A percentile compares a stretch with the other conserved stretches of the same genome.
phyloP scores from a whole-genome alignment of 257 asterid species.

The Verbena officinalis region DNA sequence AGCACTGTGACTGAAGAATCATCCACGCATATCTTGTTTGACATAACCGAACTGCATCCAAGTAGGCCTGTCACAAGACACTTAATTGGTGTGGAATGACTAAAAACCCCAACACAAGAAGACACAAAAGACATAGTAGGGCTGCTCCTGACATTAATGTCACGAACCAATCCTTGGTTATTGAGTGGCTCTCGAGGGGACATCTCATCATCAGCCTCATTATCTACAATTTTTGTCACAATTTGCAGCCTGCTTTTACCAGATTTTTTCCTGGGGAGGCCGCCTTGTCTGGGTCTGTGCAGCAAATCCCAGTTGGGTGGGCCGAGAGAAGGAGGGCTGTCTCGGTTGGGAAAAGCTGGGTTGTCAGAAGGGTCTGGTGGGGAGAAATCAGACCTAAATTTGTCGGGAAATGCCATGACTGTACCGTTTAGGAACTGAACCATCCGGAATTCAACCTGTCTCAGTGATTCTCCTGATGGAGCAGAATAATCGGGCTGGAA shows the following conservation, averaged over 20 bases:
- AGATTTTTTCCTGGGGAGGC: slow-evolving; percentile 70
- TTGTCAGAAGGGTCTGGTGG: slow-evolving; percentile 64
- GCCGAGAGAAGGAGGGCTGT: slow-evolving; percentile 44
- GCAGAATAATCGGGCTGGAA: slow-evolving; percentile 83
- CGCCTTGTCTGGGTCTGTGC: slow-evolving; percentile 67
- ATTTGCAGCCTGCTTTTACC: slow-evolving; percentile 96
- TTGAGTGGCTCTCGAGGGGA: slow-evolving; percentile 77
- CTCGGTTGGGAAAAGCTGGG: slow-evolving; percentile 52
- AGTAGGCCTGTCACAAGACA: slow-evolving; percentile 85
- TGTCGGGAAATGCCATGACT: slow-evolving; percentile 67
- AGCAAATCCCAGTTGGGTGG: slow-evolving; percentile 61
- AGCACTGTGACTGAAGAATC: slow-evolving; percentile 89
- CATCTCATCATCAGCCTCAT: slow-evolving; percentile 98
- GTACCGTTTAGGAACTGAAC: slow-evolving; percentile 81
- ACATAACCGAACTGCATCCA: slow-evolving; percentile 78
- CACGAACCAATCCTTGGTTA: slow-evolving; percentile 48
- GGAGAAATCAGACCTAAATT: slow-evolving; percentile 75
- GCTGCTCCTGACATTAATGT: slow-evolving; percentile 46
- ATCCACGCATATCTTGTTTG: slow-evolving; percentile 75
- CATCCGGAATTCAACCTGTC: slow-evolving; percentile 98
- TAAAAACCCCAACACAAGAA: slow-evolving; percentile 77
- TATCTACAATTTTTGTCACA: slow-evolving; percentile 79
- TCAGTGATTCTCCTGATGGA: slow-evolving; percentile 92
- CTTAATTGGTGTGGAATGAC: slow-evolving; percentile 77
- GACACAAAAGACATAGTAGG: slow-evolving; percentile 36